Evolutionary conservation across 2,329 filamentous ascomycete genomes (phyloP).

Genomic region (Hymenoscyphus albidus): DNA sequence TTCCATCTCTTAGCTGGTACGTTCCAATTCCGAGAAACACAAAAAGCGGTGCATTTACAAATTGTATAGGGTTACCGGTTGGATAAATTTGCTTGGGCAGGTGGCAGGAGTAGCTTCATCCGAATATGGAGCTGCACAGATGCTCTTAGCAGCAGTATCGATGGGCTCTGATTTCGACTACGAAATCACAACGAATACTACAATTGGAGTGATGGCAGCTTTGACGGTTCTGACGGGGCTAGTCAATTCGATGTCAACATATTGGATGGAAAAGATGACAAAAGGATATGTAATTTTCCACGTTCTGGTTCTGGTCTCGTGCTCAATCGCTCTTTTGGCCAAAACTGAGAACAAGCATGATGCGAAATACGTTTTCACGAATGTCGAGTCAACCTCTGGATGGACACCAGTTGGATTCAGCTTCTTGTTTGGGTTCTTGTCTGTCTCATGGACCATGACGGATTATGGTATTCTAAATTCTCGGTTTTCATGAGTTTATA

Average conservation of each 20-base stretch:
- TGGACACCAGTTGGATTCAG: constrained; percentile 53
- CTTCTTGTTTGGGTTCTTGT: constrained; percentile 58
- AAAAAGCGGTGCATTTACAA: background rate
- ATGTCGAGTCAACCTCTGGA: constrained; percentile 48
- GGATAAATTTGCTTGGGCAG: constrained; percentile 51
- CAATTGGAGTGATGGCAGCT: constrained; percentile 53
- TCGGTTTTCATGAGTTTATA: constrained; percentile 29
- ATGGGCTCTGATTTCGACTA: constrained; percentile 47
- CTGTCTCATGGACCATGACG: constrained; percentile 58
- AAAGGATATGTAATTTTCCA: constrained; percentile 56
- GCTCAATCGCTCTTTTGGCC: constrained; percentile 48
- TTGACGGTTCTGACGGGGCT: constrained; percentile 48
- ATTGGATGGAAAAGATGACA: constrained; percentile 56
- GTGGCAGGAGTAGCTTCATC: constrained; percentile 49
- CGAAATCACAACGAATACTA: constrained; percentile 43
- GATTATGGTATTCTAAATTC: constrained; percentile 42
- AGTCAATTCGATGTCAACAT: constrained; percentile 53
- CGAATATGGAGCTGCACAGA: constrained; percentile 54
- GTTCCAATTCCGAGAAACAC: background rate
- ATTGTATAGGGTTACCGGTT: constrained; percentile 37
- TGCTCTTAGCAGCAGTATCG: constrained; percentile 52
- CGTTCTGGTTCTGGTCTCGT: constrained; percentile 48
- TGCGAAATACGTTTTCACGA: constrained; percentile 51
- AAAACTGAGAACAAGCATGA: constrained; percentile 48
- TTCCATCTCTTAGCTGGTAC: constrained; percentile 47